phyloP scores from a whole-genome alignment of 345 rosid genomes.

The Linum lewisii region DNA sequence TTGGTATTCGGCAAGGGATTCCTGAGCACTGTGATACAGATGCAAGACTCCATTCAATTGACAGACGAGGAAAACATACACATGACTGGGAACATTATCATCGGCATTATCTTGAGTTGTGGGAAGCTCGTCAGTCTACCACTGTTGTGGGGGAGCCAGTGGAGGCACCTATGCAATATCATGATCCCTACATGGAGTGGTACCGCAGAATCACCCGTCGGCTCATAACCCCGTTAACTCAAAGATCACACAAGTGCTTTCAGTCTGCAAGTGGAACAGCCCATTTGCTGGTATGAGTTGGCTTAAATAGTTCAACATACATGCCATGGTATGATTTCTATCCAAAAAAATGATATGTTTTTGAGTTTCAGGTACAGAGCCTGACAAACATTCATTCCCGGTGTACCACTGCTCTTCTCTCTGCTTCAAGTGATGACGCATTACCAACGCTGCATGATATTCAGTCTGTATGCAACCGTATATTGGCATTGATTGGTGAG shows the following conservation, averaged over 20 bases:
- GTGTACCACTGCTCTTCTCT: neutral
- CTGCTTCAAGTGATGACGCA: neutral
- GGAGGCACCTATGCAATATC: neutral
- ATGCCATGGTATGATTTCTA: too few species aligned
- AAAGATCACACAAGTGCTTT: neutral
- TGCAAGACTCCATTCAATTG: neutral
- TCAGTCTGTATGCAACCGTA: neutral
- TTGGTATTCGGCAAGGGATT: constrained; percentile 6
- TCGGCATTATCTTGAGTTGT: neutral
- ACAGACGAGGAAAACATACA: neutral
- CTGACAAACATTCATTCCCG: neutral
- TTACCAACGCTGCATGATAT: neutral
- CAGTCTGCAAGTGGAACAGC: neutral
- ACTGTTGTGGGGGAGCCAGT: neutral
- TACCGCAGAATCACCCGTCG: neutral
- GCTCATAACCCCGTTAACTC: neutral
- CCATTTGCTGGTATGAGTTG: neutral
- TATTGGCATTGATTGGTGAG: neutral
- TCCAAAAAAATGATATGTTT: too few species aligned
- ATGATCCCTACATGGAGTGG: neutral
- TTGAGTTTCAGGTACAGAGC: neutral
- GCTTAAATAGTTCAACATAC: too few species aligned
- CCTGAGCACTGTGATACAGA: neutral
- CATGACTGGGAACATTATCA: neutral
- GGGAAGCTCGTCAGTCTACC: neutral